Evolutionary conservation across 371 early-diverging fungal species (phyloP).

Genomic region (Mortierella sp.): DNA sequence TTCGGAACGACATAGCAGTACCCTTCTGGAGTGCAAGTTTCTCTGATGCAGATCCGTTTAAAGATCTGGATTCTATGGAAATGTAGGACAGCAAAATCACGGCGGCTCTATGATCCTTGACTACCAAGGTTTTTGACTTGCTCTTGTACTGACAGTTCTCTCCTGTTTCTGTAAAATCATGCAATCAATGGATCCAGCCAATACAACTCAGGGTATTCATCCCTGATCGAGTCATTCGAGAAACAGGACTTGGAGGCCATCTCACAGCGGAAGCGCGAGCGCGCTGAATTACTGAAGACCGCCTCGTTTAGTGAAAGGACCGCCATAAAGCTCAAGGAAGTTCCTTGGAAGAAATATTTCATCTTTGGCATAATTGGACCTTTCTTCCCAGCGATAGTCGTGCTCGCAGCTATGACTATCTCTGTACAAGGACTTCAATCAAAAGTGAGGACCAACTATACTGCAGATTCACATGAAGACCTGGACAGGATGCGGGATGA

Average conservation of each 20-base stretch:
- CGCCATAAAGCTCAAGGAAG: constrained; percentile 1
- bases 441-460: constrained; percentile 24
- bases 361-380: constrained; percentile 27
- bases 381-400: constrained; percentile 27
- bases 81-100: constrained; percentile 60
- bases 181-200: constrained; percentile 27
- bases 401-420: constrained; percentile 30
- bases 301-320: constrained; percentile 14
- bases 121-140: no score
- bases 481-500: constrained; percentile 15
- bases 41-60: constrained; percentile 63
- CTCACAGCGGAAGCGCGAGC: constrained; percentile 2
- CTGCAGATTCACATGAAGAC: not conserved
- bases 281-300: not conserved
- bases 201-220: constrained; percentile 32
- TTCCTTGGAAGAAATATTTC: constrained; percentile 32
- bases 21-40: constrained; percentile 76
- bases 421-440: constrained; percentile 31
- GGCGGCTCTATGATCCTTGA: no score
- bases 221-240: constrained; percentile 44
- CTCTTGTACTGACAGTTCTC: not conserved
- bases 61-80: constrained; percentile 57
- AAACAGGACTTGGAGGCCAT: constrained; percentile 13
- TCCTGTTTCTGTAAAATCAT: not conserved
- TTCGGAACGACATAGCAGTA: constrained; percentile 76